Evolutionary conservation across 2,329 filamentous ascomycete genomes (phyloP), one percentile per base, ranked within the genome.

Genomic region (Helotiales sp.): DNA sequence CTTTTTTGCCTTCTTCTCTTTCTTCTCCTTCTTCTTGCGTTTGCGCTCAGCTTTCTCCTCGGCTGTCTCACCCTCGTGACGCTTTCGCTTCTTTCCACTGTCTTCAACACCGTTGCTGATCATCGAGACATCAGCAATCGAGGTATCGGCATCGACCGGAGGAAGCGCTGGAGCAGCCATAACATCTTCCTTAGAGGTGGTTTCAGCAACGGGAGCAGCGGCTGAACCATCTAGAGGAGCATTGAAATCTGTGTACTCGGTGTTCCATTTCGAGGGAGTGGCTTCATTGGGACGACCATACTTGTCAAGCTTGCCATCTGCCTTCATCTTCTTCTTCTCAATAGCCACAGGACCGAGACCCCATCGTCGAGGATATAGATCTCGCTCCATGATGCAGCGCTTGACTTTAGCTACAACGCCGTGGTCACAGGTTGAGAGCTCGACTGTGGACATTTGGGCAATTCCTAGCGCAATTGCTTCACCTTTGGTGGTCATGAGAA

Each of bases 261-360:
- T 78, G 67, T 90, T 92, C 95, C 95, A 99, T 77, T 95, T 91
- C 69, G 92, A 86, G 25, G 95, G 95, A 5, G 95, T 99, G 64
- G 87, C 86, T 74, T 97, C 93, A 76, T 98, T 99, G 69, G 90
- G 77, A 58, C 93, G 88, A 66, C 95, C 95, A 69, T 86, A 98
- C 87, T 99, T 99, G 81, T 99, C 95, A 60, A 99, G 88, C 79
- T 97, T 96, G 76, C 95, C 95, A 67, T 91, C 90, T 53, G 93
- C 91, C 86, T 98, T 98, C 81, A 99, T 87, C 86, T 98, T 97
- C 89, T 99, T 99, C 87, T 99, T 99, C 83, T 98, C 92, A 49
- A 89, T 79, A 50, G 95, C 95, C 60, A 93, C 88, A 53, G 95
- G 93, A 62, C 95, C 95, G 72, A 98, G 85, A 66, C 95, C 95